A percentile compares a stretch with the other conserved stretches of the same genome.
These are phyloP conservation scores for Hansenula lynferdii DNA, from an alignment of 1,139 yeast species.

Conservation along the genomic window DNA sequence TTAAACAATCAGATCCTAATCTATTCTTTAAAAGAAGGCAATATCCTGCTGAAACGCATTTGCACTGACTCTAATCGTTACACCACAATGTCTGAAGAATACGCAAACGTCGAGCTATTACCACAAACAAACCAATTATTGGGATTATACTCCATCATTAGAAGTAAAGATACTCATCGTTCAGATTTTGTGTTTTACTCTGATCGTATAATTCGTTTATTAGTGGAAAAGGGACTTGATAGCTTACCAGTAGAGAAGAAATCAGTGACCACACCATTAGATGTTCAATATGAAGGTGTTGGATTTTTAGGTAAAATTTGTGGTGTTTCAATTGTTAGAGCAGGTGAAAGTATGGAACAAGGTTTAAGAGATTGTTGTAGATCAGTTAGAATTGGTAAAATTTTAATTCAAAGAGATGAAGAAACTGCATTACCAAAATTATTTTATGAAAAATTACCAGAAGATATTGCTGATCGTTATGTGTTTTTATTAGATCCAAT, in stretches of 20 bases:
- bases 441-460: constrained; percentile 91
- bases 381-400: constrained; percentile 93
- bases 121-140: constrained; percentile 87
- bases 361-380: constrained; percentile 97
- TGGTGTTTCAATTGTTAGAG: constrained; percentile 96
- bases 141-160: constrained; percentile 85
- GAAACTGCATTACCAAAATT: constrained; percentile 76
- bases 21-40: too few species aligned
- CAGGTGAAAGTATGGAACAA: constrained; percentile 99
- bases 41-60: too few species aligned
- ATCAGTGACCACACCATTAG: constrained; percentile 72
- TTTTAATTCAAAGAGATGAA: constrained; percentile 94
- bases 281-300: constrained; percentile 70
- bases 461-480: constrained; percentile 80
- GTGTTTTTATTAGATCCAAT: constrained; percentile 92
- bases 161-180: constrained; percentile 72
- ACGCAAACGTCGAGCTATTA: constrained; percentile 58
- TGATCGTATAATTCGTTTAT: constrained; percentile 84
- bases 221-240: constrained; percentile 94
- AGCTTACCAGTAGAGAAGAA: constrained; percentile 77
- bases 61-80: too few species aligned
- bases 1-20: background rate
- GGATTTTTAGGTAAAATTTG: constrained; percentile 87
- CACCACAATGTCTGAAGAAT: constrained; percentile 14
- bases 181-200: constrained; percentile 94